Percentiles rank a stretch among this genome's conserved stretches.
Conservation (phyloP, 495 filamentous ascomycete species). For the Choiromyces venosus region DNA sequence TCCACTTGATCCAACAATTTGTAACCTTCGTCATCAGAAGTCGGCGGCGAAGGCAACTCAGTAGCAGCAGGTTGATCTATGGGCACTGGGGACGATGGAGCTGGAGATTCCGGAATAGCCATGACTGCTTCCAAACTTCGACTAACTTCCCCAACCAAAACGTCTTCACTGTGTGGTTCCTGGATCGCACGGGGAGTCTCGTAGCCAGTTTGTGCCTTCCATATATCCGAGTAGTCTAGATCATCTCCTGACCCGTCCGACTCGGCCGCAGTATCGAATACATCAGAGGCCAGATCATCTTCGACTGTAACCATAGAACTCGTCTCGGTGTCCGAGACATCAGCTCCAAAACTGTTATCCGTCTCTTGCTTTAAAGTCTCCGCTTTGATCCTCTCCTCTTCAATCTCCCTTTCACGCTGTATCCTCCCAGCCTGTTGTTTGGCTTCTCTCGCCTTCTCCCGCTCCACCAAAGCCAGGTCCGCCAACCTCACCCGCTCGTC, state of each 20-base stretch:
- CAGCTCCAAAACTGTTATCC: slow-evolving; percentile 2
- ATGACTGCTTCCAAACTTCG: neutral
- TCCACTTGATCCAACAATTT: neutral
- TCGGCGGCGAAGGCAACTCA: neutral
- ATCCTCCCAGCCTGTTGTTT: slow-evolving; percentile 24
- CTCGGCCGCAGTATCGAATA: neutral
- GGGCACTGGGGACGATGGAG: neutral
- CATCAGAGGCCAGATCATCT: neutral
- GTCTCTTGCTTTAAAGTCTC: slow-evolving; percentile 10
- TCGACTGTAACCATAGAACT: neutral
- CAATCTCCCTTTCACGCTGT: slow-evolving; percentile 17
- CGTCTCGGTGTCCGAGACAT: neutral
- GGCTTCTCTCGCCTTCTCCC: slow-evolving; percentile 17
- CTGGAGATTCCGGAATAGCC: neutral
- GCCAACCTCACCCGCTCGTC: slow-evolving; percentile 22
- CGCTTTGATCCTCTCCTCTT: slow-evolving; percentile 15
- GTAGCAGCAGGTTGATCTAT: neutral
- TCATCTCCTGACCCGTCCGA: neutral
- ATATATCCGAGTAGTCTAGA: neutral
- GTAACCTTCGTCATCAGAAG: neutral
- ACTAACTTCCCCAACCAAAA: slow-evolving; percentile 2
- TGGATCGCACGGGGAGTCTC: neutral
- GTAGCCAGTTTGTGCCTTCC: neutral
- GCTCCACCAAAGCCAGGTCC: slow-evolving; percentile 13
- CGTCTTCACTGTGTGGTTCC: neutral